Evolutionary conservation across 2,329 filamentous ascomycete genomes (phyloP), one percentile per base, ranked within the genome.

Genomic region (Phyllosticta capitalensis): DNA sequence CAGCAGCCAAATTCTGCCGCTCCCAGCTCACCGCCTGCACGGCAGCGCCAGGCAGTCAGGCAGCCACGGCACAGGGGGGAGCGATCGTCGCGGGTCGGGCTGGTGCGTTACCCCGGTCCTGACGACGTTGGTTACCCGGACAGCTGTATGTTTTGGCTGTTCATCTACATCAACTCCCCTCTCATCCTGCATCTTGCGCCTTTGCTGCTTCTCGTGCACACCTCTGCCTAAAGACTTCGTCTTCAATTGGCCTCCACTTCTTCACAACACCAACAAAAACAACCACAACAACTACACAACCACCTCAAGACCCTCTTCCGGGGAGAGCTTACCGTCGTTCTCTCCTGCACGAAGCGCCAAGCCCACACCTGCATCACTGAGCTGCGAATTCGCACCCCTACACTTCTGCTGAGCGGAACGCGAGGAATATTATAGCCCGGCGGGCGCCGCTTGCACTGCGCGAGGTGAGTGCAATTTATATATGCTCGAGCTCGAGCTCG

Each of bases 371-470:
- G 56, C 56, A 59, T 38, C 56, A 22, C 38, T 54, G 33, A 54
- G 56, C 56, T 50, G 24, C 56, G 38, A 59, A 54, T 22, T 24
- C 17, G 17, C 38, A 59, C 22, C 53, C 52, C 28, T 14, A 14
- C 52, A 14, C 33, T 38, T 38, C 45, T 50, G 20, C 56, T 59
- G 56, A 59, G 56, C 24, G n/a, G 22, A 26, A 33, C 56, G 17
- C 12, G 21, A 22, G 51, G 49, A 20, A 14, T n/a, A 14, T 51
- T 38, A 52, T 59, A 59, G 85, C 87, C 88, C 87, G 87, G 86
- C 87, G 84, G 82, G 81, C 72, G 83, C 85, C 84, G 86, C 85
- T 89, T 87, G 86, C 85, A 82, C 85, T 90, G 86, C 86, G 86
- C 86, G 86, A 88, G 90, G 74, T 66, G 77, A 67, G 52, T 51